phyloP scores from a whole-genome alignment of 306 rosid species.

The Cercis canadensis region DNA sequence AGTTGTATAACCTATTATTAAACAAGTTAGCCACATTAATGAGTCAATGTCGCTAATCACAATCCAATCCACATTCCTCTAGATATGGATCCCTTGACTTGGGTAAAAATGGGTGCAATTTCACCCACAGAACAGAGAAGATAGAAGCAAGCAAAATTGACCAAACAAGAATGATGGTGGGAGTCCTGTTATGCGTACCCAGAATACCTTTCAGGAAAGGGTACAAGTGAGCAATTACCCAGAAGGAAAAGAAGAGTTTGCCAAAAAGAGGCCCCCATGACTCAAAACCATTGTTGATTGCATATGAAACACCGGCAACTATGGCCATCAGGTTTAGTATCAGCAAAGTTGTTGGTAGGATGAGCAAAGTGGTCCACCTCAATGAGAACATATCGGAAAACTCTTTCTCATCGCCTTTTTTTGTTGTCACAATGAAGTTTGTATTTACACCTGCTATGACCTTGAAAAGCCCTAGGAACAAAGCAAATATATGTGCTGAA shows the following conservation, averaged over 20 bases:
- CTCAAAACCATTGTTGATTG: constrained; percentile 61
- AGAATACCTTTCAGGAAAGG: constrained; percentile 72
- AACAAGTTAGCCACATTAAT: neutral
- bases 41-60: constrained; percentile 48
- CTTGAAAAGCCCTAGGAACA: constrained; percentile 66
- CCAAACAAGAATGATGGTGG: constrained; percentile 81
- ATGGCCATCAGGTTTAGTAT: constrained; percentile 64
- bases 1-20: neutral
- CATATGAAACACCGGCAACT: constrained; percentile 69
- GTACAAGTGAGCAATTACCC: constrained; percentile 75
- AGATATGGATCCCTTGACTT: constrained; percentile 54
- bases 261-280: constrained; percentile 77
- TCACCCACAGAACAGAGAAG: constrained; percentile 73
- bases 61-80: constrained; percentile 81
- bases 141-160: constrained; percentile 71
- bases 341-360: constrained; percentile 76
- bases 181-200: constrained; percentile 68
- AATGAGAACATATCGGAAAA: constrained; percentile 44
- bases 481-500: constrained; percentile 66
- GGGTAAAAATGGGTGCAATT: constrained; percentile 68
- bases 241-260: constrained; percentile 64
- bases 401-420: constrained; percentile 36
- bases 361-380: constrained; percentile 67
- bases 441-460: constrained; percentile 64
- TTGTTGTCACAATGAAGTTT: constrained; percentile 58